Evolutionary conservation across 768 basidiomycete species (phyloP), one percentile per base, ranked within the genome.

Genomic region (Leccinum ochraceum): DNA sequence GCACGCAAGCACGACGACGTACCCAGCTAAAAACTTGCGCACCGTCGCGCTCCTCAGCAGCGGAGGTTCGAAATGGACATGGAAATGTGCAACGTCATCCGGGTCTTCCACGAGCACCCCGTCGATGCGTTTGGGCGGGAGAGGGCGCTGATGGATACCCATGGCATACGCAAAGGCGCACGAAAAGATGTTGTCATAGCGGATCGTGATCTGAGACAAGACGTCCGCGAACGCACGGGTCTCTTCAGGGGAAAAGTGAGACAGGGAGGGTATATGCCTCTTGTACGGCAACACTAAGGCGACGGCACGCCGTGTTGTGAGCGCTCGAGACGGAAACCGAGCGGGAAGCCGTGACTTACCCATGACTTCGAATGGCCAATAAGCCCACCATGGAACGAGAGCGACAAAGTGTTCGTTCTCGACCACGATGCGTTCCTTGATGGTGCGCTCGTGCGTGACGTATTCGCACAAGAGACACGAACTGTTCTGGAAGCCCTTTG

Each of bases 91-190:
- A 24, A 88, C 69, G 49, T 86, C 80, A 39, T 78, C 77, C 9
- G 78, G 77, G 42, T 83, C 79, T 11, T 77, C 75, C 28, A 60
- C 39, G 11, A 61, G n/a, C 11, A 17, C 49, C 13, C 64, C 69
- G 10, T 77, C 72, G 17, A 72, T 71, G 46, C 67, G 58, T 22
- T 63, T 60, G 6, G 75, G 73, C 9, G 88, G 84, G 3, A 84
- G 68, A 6, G 93, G 90, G 2, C 88, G 83, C 71, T 97, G 95
- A 69, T 96, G 95, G 52, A 96, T 83, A 37, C 95, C 95, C 92
- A 96, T 95, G 7, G 92, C 94, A 72, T 96, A 97, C 1, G 92
- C 89, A 74, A 96, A 97, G 0, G 92, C 89, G 71, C 91, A 94
- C 6, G 81, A 82, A 71, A 94, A 94, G 32, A 94, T 76, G 67